These are phyloP conservation scores for Globisporangium recalcitrans DNA, from an alignment of 352 stramenopile species.

Conservation along the genomic window DNA sequence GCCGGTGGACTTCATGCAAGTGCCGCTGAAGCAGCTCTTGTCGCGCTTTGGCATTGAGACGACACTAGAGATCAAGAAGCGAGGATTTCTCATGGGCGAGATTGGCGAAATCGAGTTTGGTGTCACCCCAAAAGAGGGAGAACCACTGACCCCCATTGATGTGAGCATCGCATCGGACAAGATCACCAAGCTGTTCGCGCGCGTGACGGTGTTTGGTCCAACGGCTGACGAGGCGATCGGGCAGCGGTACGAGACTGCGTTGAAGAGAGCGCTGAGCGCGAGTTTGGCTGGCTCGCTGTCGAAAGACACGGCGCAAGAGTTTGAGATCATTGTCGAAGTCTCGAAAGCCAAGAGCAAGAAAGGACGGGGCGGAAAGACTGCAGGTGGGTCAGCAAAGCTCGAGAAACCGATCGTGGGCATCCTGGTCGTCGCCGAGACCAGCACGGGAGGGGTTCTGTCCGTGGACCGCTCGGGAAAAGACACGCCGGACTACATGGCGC, in stretches of 20 bases:
- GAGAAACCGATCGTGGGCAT: slow-evolving; percentile 36
- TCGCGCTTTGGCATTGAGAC: slow-evolving; percentile 35
- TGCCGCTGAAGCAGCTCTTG: slow-evolving; percentile 34
- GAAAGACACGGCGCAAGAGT: slow-evolving; percentile 15
- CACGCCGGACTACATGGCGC: slow-evolving; percentile 32
- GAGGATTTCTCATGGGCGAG: slow-evolving; percentile 50
- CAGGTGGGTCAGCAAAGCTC: neutral
- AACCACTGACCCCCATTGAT: slow-evolving; percentile 29
- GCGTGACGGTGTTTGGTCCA: slow-evolving; percentile 41
- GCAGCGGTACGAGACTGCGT: slow-evolving; percentile 27
- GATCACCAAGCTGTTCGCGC: slow-evolving; percentile 29
- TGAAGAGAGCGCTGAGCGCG: slow-evolving; percentile 28
- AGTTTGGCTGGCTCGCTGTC: slow-evolving; percentile 4
- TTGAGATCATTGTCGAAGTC: slow-evolving; percentile 33
- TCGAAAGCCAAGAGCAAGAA: slow-evolving; percentile 10
- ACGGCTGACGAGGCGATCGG: slow-evolving; percentile 29
- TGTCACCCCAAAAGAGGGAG: slow-evolving; percentile 14
- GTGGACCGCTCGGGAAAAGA: slow-evolving; percentile 37
- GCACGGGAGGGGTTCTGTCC: slow-evolving; percentile 34
- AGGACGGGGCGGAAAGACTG: neutral
- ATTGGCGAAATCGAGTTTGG: slow-evolving; percentile 36
- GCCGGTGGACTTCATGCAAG: slow-evolving; percentile 57
- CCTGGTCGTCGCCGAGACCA: slow-evolving; percentile 38
- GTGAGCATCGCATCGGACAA: slow-evolving; percentile 26
- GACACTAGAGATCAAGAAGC: slow-evolving; percentile 29